These are phyloP conservation scores for Acrodontium crateriforme DNA, from an alignment of 2,329 filamentous ascomycete genomes.

Conservation along the genomic window DNA sequence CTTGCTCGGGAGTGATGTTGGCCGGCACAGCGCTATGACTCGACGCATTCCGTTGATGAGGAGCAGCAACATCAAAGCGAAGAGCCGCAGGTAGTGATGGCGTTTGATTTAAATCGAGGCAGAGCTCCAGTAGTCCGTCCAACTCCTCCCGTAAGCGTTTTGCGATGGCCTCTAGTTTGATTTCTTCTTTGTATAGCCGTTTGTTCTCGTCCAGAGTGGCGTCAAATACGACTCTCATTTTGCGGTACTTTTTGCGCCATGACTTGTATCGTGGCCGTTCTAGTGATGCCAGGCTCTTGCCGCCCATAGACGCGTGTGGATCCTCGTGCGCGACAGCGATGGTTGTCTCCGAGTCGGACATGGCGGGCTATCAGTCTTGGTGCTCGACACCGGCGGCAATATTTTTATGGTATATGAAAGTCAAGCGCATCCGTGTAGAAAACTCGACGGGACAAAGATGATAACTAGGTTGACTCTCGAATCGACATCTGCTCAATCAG, in stretches of 20 bases:
- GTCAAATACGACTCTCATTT: constrained; percentile 72
- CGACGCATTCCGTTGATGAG: constrained; percentile 37
- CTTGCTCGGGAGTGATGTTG: constrained; percentile 18
- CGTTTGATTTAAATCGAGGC: constrained; percentile 79
- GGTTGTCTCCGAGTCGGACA: constrained; percentile 20
- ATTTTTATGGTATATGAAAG: not conserved
- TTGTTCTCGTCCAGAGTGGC: constrained; percentile 68
- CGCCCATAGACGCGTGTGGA: constrained; percentile 9
- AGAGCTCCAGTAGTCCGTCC: constrained; percentile 76
- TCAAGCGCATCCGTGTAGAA: too few species aligned
- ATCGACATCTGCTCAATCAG: too few species aligned
- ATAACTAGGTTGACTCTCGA: too few species aligned
- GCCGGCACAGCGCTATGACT: constrained; percentile 14
- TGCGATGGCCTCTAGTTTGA: constrained; percentile 65
- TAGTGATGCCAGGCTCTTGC: constrained; percentile 10
- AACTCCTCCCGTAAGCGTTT: constrained; percentile 81
- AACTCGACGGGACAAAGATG: too few species aligned
- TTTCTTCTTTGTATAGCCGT: constrained; percentile 65
- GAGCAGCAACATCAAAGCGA: constrained; percentile 50
- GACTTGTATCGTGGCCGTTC: constrained; percentile 21
- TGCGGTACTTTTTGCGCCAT: constrained; percentile 72
- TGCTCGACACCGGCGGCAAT: too few species aligned
- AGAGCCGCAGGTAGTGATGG: constrained; percentile 25
- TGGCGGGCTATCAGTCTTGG: too few species aligned
- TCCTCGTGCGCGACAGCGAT: constrained; percentile 1